A percentile compares a stretch with the other conserved stretches of the same genome.
phyloP scores from a whole-genome alignment of 768 basidiomycete species.

The Mrakia gelida region DNA sequence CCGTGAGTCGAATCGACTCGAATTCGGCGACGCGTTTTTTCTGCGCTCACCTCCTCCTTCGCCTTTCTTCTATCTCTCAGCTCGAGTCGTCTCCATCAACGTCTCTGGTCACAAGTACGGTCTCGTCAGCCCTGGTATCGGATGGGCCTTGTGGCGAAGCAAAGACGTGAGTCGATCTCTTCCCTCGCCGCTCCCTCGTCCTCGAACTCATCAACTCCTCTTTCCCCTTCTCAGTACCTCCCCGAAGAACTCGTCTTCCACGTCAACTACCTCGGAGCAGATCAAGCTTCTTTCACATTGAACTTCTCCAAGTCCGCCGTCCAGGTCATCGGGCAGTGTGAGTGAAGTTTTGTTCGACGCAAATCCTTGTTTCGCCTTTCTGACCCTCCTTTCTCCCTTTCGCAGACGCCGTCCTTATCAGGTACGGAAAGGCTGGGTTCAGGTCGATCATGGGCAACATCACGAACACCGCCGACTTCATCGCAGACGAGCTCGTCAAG shows the following conservation, averaged over 20 bases:
- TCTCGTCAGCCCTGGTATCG: constrained; percentile 38
- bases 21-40: no score
- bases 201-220: no score
- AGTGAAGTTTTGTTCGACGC: no score
- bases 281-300: constrained; percentile 36
- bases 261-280: constrained; percentile 37
- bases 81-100: constrained; percentile 44
- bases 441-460: constrained; percentile 35
- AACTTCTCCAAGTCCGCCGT: constrained; percentile 36
- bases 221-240: constrained; percentile 33
- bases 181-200: no score
- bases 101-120: constrained; percentile 40
- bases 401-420: constrained; percentile 23
- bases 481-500: constrained; percentile 28
- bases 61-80: background rate
- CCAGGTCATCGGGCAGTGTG: constrained; percentile 30
- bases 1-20: no score
- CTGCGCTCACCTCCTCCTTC: no score
- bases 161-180: constrained; percentile 25
- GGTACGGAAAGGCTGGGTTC: constrained; percentile 36
- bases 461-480: constrained; percentile 33
- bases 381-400: background rate
- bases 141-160: constrained; percentile 42
- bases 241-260: constrained; percentile 45
- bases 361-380: background rate